A percentile compares a stretch with the other conserved stretches of the same genome.
phyloP scores from a whole-genome alignment of 768 basidiomycete species.

The Saitozyma podzolica region DNA sequence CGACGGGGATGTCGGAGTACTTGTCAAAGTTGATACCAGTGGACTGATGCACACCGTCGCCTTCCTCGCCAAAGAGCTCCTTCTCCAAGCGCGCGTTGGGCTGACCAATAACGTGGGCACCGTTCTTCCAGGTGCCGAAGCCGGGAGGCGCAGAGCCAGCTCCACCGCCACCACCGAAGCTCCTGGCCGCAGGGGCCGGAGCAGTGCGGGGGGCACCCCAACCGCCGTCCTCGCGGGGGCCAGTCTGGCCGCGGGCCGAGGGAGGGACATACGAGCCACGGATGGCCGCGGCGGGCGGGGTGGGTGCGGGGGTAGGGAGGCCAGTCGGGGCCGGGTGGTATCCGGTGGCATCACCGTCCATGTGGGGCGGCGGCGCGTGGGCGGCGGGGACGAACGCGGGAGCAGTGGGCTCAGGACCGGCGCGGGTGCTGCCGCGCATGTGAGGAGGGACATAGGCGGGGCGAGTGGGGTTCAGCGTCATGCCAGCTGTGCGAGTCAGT shows the following conservation, averaged over 20 bases:
- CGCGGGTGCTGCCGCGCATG: constrained; percentile 36
- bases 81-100: constrained; percentile 88
- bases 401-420: constrained; percentile 31
- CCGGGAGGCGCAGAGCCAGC: constrained; percentile 50
- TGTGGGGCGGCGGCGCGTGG: constrained; percentile 19
- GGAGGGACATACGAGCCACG: constrained; percentile 35
- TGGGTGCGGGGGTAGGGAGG: constrained; percentile 44
- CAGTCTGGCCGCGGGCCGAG: constrained; percentile 16
- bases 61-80: constrained; percentile 87
- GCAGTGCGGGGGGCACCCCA: constrained; percentile 36
- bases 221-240: constrained; percentile 34
- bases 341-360: constrained; percentile 9
- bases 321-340: constrained; percentile 31
- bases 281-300: constrained; percentile 24
- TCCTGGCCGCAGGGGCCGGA: constrained; percentile 20
- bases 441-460: constrained; percentile 55
- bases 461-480: constrained; percentile 51
- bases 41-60: constrained; percentile 68
- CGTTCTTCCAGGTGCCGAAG: constrained; percentile 81
- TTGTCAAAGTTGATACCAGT: constrained; percentile 99
- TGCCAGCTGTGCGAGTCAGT: constrained; percentile 29
- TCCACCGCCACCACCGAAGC: constrained; percentile 41
- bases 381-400: constrained; percentile 28
- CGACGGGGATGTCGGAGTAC: constrained; percentile 99
- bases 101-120: constrained; percentile 76